Conservation (phyloP, 1,139 yeast species). For the Taphrina communis region DNA sequence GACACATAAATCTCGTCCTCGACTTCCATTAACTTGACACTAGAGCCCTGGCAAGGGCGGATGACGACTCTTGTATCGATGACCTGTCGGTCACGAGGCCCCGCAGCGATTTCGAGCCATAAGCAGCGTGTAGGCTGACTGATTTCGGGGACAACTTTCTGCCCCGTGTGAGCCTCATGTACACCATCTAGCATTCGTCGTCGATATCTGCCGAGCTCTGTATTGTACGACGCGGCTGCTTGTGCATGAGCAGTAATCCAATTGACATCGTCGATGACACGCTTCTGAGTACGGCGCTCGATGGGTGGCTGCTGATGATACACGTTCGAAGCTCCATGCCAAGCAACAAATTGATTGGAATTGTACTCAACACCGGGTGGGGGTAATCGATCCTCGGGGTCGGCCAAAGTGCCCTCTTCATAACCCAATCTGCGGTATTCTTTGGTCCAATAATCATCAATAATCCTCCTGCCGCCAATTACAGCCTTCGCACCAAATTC, state of each 20-base stretch:
- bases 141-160: constrained; percentile 69
- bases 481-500: constrained; percentile 91
- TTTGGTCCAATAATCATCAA: constrained; percentile 88
- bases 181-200: constrained; percentile 64
- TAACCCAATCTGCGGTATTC: constrained; percentile 73
- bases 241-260: constrained; percentile 89
- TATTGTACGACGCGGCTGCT: constrained; percentile 73
- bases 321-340: constrained; percentile 59
- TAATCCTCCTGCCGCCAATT: constrained; percentile 76
- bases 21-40: constrained; percentile 60
- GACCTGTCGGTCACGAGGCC: neutral
- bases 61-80: constrained; percentile 16
- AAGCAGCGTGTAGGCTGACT: constrained; percentile 65
- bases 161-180: constrained; percentile 80
- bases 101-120: constrained; percentile 19
- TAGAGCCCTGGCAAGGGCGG: constrained; percentile 4
- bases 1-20: constrained; percentile 64
- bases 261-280: constrained; percentile 65
- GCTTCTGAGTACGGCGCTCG: constrained; percentile 48
- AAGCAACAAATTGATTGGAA: constrained; percentile 60
- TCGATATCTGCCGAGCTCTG: constrained; percentile 66
- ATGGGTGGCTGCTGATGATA: constrained; percentile 51
- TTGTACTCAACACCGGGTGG: constrained; percentile 56
- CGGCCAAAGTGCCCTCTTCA: constrained; percentile 80
- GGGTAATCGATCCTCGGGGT: constrained; percentile 65